phyloP scores from a whole-genome alignment of 2,329 filamentous ascomycete genomes.

The Leptographium lundbergii region DNA sequence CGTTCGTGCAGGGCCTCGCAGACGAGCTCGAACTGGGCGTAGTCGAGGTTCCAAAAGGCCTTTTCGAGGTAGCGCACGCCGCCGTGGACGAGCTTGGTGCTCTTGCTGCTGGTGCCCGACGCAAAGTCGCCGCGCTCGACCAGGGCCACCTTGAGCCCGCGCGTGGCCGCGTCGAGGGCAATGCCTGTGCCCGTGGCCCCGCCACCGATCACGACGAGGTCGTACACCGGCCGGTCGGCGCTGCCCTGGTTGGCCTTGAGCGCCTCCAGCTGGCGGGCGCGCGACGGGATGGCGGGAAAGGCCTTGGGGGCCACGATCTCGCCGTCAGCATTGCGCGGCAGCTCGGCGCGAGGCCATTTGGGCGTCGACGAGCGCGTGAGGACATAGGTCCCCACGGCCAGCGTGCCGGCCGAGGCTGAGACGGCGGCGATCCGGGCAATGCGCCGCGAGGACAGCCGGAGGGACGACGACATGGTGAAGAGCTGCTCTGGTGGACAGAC shows the following conservation, averaged over 20 bases:
- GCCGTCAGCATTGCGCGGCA: slow-evolving; percentile 41
- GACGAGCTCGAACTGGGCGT: slow-evolving; percentile 68
- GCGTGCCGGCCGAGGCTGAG: neutral
- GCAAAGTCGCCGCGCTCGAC: slow-evolving; percentile 77
- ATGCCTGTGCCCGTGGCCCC: slow-evolving; percentile 72
- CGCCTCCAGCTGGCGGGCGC: slow-evolving; percentile 50
- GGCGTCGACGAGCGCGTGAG: neutral
- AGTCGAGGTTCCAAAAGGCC: slow-evolving; percentile 74
- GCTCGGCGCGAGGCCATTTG: neutral
- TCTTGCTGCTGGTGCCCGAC: slow-evolving; percentile 72
- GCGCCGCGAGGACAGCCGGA: neutral
- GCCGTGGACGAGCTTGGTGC: slow-evolving; percentile 78
- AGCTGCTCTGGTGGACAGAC: neutral
- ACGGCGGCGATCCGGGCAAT: neutral
- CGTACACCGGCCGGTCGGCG: slow-evolving; percentile 43
- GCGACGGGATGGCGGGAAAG: slow-evolving; percentile 48
- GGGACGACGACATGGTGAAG: neutral
- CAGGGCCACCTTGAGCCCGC: slow-evolving; percentile 66
- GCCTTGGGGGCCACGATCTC: slow-evolving; percentile 47
- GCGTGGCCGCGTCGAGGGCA: slow-evolving; percentile 66
- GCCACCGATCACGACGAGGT: slow-evolving; percentile 66
- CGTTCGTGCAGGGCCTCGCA: slow-evolving; percentile 71
- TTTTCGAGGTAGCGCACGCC: slow-evolving; percentile 78
- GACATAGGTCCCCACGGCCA: neutral
- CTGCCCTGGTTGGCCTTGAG: slow-evolving; percentile 34